Evolutionary conservation across 345 rosid genomes (phyloP), one percentile per base, ranked within the genome.

Genomic region (Ailanthus altissimus): DNA sequence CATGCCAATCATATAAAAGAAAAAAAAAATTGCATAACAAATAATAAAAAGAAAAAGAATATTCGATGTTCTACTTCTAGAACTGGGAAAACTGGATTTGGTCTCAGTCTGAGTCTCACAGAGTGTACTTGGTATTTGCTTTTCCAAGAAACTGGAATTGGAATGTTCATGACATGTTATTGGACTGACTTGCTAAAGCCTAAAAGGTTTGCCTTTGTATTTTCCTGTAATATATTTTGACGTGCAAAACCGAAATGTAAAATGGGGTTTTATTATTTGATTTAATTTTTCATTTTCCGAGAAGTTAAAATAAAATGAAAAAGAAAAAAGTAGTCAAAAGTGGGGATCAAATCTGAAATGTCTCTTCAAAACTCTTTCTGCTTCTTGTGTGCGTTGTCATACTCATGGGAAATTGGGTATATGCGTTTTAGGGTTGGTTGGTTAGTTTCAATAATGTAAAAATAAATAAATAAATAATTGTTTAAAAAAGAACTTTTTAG

Each of bases 341-440:
- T 60, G 77, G 67, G 83, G 4, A 77, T 70, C 75, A 73, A 69
- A 83, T 81, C 84, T 70, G n/a, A 51, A 68, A 74, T 58, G 84
- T 78, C 75, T 28, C 67, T 26, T 77, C 78, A 21, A 66, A 46
- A 21, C 13, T 0, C 28, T 16, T 68, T 54, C 13, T 3, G 21
- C 5, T 45, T 5, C 16, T 1, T 43, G 23, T 5, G 38, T 32
- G 1, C 3, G 38, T 32, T 32, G 38, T 32, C 38, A 1, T 32
- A 32, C 38, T 32, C 45, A 67, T 23, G 36, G 70, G 70, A 28
- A 64, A 64, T 20, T n/a, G 68, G 15, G 68, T 21, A n/a, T 11
- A 1, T 20, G 26, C 1, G 28, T 40, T 40, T 13, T 32, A 32
- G 38, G 38, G 38, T n/a, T n/a, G n/a, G 7, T 10, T 23, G 2